Percentiles rank a stretch among this genome's conserved stretches.
Evolutionary conservation across 495 filamentous ascomycete genomes (phyloP).

Genomic region (Parathielavia appendiculata): DNA sequence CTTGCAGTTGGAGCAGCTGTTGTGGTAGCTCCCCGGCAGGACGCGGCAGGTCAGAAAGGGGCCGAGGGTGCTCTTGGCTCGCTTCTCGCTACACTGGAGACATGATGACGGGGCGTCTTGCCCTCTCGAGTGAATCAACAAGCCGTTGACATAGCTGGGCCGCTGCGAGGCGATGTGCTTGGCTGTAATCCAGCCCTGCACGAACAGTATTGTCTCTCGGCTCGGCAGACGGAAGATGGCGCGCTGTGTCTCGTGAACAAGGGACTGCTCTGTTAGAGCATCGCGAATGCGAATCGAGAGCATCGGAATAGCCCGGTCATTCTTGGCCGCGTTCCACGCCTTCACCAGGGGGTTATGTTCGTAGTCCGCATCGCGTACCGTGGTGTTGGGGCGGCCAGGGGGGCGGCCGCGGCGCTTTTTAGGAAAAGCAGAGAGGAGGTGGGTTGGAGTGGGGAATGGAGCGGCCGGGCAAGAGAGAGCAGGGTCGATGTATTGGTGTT

Average conservation of each 20-base stretch:
- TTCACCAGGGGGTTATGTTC: constrained; percentile 25
- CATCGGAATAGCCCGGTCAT: constrained; percentile 19
- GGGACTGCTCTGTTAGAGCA: constrained; percentile 25
- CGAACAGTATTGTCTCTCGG: constrained; percentile 31
- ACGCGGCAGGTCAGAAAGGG: constrained; percentile 30
- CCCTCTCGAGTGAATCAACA: constrained; percentile 35
- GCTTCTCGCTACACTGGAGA: constrained; percentile 26
- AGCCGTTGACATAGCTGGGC: constrained; percentile 35
- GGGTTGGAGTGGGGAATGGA: neutral
- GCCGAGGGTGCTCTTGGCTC: constrained; percentile 27
- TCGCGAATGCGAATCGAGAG: constrained; percentile 26
- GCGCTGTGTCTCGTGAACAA: constrained; percentile 32
- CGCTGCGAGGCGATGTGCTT: constrained; percentile 33
- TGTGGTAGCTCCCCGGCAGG: constrained; percentile 28
- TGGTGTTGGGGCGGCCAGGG: constrained; percentile 32
- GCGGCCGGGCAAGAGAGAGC: neutral
- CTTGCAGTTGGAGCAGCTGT: constrained; percentile 38
- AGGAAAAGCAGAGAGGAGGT: constrained; percentile 27
- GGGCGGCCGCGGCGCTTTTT: constrained; percentile 33
- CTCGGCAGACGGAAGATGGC: constrained; percentile 27
- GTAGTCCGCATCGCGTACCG: constrained; percentile 31
- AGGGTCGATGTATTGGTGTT: neutral
- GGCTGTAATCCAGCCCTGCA: constrained; percentile 35
- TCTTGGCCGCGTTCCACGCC: constrained; percentile 31
- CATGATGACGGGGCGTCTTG: constrained; percentile 24